A percentile compares a stretch with the other conserved stretches of the same genome.
Conservation (phyloP, 2,329 filamentous ascomycete genomes). For the Colletotrichum simmondsii region DNA sequence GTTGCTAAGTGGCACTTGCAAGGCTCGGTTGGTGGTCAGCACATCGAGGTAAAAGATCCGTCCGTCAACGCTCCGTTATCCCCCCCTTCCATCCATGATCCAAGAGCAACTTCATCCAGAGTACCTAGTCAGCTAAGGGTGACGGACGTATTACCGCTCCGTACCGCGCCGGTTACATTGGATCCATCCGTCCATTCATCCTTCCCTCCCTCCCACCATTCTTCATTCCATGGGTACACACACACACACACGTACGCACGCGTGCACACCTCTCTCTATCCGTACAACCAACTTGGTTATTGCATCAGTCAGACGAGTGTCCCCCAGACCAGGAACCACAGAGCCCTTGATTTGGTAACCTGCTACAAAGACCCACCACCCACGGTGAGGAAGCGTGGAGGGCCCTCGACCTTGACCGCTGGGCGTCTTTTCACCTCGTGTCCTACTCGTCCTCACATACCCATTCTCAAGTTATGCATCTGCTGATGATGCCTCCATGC, state of each 20-base stretch:
- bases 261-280: neutral
- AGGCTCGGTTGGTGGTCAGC: slow-evolving; percentile 27
- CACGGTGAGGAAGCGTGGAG: slow-evolving; percentile 19
- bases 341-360: slow-evolving; percentile 15
- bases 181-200: slow-evolving; percentile 20
- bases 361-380: slow-evolving; percentile 26
- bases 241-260: neutral
- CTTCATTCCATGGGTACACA: slow-evolving; percentile 23
- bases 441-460: slow-evolving; percentile 11
- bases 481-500: slow-evolving; percentile 24
- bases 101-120: neutral
- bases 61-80: slow-evolving; percentile 9
- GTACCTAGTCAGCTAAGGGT: neutral
- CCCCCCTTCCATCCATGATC: neutral
- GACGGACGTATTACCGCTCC: slow-evolving; percentile 17
- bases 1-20: slow-evolving; percentile 23
- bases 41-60: slow-evolving; percentile 11
- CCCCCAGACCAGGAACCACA: slow-evolving; percentile 28
- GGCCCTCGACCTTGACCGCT: slow-evolving; percentile 27
- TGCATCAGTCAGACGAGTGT: slow-evolving; percentile 24
- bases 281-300: slow-evolving; percentile 19
- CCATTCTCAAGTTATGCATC: slow-evolving; percentile 25
- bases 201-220: slow-evolving; percentile 9
- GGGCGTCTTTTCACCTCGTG: slow-evolving; percentile 4
- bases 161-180: slow-evolving; percentile 25